Conservation (phyloP, 2,329 filamentous ascomycete genomes). For the Pseudodiploospora longispora region DNA sequence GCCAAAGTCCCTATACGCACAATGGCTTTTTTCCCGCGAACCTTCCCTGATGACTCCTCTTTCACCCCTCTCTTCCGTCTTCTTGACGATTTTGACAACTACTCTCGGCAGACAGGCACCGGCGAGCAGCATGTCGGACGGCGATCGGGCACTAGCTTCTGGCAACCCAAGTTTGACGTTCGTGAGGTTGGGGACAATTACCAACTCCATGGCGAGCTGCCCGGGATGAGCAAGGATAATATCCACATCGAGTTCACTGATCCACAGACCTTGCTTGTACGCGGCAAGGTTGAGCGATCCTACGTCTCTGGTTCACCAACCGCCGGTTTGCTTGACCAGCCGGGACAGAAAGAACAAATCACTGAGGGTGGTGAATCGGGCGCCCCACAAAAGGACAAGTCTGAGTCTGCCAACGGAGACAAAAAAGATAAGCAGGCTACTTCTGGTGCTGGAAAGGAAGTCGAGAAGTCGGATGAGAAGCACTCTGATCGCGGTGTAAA, state of each 20-base stretch:
- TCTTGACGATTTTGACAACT: conserved; percentile 49
- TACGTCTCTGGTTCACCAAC: conserved; percentile 39
- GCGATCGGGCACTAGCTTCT: conserved; percentile 29
- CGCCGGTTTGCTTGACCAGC: conserved; percentile 22
- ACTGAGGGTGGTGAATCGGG: conserved; percentile 21
- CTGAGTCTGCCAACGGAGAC: not conserved
- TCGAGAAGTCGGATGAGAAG: conserved; percentile 12
- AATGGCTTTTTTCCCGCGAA: conserved; percentile 46
- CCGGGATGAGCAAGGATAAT: conserved; percentile 63
- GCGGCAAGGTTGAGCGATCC: conserved; percentile 55
- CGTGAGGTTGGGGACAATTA: conserved; percentile 57
- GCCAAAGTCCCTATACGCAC: conserved; percentile 18
- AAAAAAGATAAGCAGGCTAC: conserved; percentile 42
- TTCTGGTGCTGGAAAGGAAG: conserved; percentile 48
- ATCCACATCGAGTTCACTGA: conserved; percentile 69
- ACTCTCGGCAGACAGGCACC: conserved; percentile 26
- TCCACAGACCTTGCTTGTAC: conserved; percentile 57
- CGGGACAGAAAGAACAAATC: conserved; percentile 19
- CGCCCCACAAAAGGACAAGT: not conserved
- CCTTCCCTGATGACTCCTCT: conserved; percentile 32
- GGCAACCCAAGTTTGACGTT: conserved; percentile 66
- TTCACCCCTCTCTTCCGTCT: conserved; percentile 50
- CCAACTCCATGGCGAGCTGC: conserved; percentile 69
- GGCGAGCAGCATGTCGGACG: conserved; percentile 5
- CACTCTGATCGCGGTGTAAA: conserved; percentile 29